Conservation (phyloP, 2,329 filamentous ascomycete species). For the Alternaria alternata region DNA sequence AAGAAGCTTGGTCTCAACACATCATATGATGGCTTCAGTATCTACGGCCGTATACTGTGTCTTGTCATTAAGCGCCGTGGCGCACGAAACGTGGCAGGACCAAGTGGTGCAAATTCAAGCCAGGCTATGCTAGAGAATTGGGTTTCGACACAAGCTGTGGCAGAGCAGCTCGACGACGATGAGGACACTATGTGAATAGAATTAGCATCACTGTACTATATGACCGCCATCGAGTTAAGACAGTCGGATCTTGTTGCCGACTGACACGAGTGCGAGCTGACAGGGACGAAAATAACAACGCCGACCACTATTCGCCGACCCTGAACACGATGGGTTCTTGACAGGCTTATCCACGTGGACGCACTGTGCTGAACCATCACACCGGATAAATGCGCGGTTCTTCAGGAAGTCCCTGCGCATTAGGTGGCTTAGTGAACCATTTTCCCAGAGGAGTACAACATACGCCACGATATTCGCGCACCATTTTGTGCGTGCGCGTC, state of each 20-base stretch:
- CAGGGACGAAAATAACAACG: slow-evolving; percentile 26
- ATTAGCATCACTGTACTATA: background rate
- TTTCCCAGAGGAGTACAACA: slow-evolving; percentile 12
- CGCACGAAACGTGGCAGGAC: slow-evolving; percentile 26
- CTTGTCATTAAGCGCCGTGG: slow-evolving; percentile 82
- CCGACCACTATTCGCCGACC: slow-evolving; percentile 5
- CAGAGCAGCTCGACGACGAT: slow-evolving; percentile 44
- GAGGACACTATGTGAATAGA: slow-evolving; percentile 44
- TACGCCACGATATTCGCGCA: slow-evolving; percentile 12
- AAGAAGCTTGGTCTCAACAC: slow-evolving; percentile 90
- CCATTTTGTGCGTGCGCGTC: background rate
- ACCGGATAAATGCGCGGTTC: slow-evolving; percentile 29
- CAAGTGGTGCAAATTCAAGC: slow-evolving; percentile 35
- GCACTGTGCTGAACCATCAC: slow-evolving; percentile 28
- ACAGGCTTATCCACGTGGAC: slow-evolving; percentile 35
- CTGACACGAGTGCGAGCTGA: slow-evolving; percentile 26
- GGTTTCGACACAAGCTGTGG: slow-evolving; percentile 54
- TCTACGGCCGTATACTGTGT: slow-evolving; percentile 92
- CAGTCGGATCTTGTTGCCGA: slow-evolving; percentile 16
- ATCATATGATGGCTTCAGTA: slow-evolving; percentile 92
- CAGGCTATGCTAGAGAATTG: slow-evolving; percentile 54
- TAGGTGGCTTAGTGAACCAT: slow-evolving; percentile 19
- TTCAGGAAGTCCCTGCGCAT: slow-evolving; percentile 19
- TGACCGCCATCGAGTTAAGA: slow-evolving; percentile 10
- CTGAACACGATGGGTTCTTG: slow-evolving; percentile 15